Evolutionary conservation across 2,329 filamentous ascomycete genomes (phyloP).

Genomic region (Chrysoporthe austroafricana): DNA sequence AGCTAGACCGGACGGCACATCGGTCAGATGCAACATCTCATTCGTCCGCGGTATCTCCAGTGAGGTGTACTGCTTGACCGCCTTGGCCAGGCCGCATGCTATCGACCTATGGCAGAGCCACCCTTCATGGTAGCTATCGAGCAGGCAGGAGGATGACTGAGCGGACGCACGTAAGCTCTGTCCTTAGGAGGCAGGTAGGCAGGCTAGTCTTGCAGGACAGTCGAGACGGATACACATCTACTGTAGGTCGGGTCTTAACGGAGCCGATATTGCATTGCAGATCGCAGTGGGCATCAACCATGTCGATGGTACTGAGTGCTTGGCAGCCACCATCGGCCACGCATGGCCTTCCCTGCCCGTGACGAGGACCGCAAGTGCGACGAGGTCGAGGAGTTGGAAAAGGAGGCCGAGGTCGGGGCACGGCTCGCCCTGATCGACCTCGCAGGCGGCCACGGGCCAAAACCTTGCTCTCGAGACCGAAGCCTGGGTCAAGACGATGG

Average conservation of each 20-base stretch:
- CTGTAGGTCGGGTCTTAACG: neutral
- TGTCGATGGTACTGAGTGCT: neutral
- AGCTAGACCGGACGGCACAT: neutral
- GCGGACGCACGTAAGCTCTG: neutral
- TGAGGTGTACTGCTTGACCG: conserved; percentile 1
- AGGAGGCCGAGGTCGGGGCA: too few species aligned
- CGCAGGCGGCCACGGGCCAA: too few species aligned
- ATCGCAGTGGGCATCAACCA: neutral
- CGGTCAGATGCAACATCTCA: neutral
- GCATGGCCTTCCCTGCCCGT: too few species aligned
- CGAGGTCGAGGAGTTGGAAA: too few species aligned
- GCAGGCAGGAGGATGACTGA: neutral
- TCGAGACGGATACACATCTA: neutral
- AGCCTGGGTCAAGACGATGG: too few species aligned
- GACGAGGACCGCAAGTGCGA: too few species aligned
- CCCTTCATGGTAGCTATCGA: neutral
- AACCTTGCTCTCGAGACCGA: too few species aligned
- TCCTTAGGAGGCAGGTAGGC: neutral
- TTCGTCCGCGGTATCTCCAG: neutral
- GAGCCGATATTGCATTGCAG: conserved; percentile 6
- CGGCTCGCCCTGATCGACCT: neutral
- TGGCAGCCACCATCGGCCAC: neutral
- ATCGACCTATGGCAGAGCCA: neutral
- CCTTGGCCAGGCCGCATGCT: neutral
- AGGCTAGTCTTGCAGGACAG: neutral